Conservation (phyloP, 2,329 filamentous ascomycete species). For the Trichophyton simii region DNA sequence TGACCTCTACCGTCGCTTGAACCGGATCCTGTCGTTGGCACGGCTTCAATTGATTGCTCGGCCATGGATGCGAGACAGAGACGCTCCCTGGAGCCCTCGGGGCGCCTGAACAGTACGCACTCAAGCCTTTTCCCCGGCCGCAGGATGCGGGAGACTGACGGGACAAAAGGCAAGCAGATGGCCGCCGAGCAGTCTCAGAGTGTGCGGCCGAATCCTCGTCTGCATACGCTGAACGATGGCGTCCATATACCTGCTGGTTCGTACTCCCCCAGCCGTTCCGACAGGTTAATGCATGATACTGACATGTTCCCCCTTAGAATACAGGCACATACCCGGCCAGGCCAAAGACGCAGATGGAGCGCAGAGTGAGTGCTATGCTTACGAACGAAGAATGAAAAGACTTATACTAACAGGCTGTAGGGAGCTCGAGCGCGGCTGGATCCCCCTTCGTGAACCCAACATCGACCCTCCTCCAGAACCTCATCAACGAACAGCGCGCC, state of each 20-base stretch:
- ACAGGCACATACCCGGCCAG: background rate
- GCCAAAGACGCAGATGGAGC: background rate
- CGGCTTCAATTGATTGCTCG: background rate
- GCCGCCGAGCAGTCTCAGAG: background rate
- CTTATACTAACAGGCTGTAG: constrained; percentile 12
- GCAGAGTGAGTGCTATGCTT: background rate
- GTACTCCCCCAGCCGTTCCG: background rate
- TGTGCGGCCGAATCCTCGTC: background rate
- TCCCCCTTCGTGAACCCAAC: constrained; percentile 28
- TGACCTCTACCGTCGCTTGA: background rate
- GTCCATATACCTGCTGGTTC: background rate
- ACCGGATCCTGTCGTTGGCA: background rate
- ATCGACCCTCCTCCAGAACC: constrained; percentile 28
- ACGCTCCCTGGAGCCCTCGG: background rate
- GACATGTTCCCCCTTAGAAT: background rate
- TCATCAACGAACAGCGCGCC: constrained; percentile 32
- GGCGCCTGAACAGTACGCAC: background rate
- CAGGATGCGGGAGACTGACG: background rate
- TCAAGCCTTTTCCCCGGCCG: background rate
- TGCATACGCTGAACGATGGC: background rate
- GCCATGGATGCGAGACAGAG: background rate
- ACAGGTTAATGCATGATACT: background rate
- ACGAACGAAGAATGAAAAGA: background rate
- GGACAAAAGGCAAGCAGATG: constrained; percentile 1
- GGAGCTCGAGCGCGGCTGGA: constrained; percentile 19